A percentile compares a stretch with the other conserved stretches of the same genome.
Conservation (phyloP, 345 rosid species). For the Rhizophora mangle region DNA sequence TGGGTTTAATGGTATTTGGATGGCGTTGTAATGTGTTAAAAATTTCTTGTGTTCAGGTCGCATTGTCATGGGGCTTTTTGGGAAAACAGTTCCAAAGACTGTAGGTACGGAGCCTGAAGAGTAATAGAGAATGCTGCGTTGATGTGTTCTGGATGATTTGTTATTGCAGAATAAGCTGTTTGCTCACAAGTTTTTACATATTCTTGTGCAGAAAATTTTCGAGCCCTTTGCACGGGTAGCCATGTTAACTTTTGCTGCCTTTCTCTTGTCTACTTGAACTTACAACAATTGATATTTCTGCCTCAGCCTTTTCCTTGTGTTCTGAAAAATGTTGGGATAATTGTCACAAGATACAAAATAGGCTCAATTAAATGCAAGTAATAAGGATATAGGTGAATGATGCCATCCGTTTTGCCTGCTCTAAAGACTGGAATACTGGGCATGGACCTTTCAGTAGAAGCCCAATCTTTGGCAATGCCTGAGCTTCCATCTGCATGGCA, state of each 20-base stretch:
- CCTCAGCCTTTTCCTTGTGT: no score
- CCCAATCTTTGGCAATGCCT: no score
- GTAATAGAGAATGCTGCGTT: background rate
- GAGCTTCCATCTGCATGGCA: background rate
- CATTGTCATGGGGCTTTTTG: constrained; percentile 37
- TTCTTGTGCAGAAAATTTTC: constrained; percentile 76
- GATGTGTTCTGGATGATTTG: background rate
- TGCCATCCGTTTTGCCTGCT: no score
- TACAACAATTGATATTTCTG: background rate
- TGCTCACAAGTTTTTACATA: constrained; percentile 1
- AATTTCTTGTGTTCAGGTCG: constrained; percentile 31
- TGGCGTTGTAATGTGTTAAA: background rate
- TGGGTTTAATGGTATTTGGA: background rate
- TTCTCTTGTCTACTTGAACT: background rate
- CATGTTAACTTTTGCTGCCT: constrained; percentile 21
- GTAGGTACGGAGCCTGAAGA: constrained; percentile 24
- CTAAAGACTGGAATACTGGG: no score
- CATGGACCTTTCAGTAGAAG: no score
- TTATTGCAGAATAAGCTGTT: background rate
- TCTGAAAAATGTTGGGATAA: background rate
- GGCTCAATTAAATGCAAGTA: no score
- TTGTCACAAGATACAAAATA: background rate
- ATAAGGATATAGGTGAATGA: no score
- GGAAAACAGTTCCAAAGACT: constrained; percentile 41
- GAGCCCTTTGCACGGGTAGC: constrained; percentile 93